These are phyloP conservation scores for Gentiana dahurica DNA, from an alignment of 257 asterid species.

Conservation along the genomic window DNA sequence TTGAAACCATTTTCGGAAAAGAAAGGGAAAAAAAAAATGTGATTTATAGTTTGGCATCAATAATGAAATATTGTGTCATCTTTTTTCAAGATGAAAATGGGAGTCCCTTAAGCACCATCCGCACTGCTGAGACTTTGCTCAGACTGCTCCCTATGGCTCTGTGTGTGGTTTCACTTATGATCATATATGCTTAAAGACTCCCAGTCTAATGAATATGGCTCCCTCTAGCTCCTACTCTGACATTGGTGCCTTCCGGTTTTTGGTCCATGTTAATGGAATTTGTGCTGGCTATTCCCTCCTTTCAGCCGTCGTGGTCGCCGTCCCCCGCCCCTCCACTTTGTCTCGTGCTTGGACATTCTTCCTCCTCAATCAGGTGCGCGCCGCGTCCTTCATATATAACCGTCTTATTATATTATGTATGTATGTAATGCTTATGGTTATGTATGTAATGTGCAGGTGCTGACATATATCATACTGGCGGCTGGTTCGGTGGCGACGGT, in stretches of 20 bases:
- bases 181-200: background rate
- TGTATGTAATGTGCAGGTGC: constrained; percentile 29
- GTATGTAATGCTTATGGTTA: no score
- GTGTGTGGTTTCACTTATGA: background rate
- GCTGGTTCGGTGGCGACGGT: constrained; percentile 65
- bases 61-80: no score
- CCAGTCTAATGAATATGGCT: background rate
- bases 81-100: no score
- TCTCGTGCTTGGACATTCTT: constrained; percentile 67
- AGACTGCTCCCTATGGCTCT: background rate
- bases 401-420: no score
- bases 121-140: background rate
- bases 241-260: background rate
- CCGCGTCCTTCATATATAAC: no score
- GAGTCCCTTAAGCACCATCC: background rate
- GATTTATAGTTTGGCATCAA: no score
- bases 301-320: background rate
- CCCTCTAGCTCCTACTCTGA: background rate
- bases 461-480: constrained; percentile 61
- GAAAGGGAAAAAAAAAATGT: no score
- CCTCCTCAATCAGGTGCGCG: constrained; percentile 66
- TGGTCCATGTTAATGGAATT: background rate
- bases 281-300: background rate
- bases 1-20: no score
- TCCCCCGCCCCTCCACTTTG: background rate